Conservation (phyloP, 129 eudicot species). For the Lonicera japonica region DNA sequence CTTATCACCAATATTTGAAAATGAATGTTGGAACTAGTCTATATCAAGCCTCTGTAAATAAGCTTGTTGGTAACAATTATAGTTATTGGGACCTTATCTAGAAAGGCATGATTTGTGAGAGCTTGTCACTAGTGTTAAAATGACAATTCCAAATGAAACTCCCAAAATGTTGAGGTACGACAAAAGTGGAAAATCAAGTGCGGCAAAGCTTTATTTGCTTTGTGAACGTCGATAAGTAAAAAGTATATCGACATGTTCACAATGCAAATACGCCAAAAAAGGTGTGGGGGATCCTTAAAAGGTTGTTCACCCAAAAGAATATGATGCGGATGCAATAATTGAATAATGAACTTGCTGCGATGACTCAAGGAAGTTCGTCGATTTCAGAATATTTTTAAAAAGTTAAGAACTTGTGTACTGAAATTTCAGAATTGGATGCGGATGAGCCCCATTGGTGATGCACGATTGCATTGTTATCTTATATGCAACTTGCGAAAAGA, state of each 20-base stretch:
- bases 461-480: constrained; percentile 2
- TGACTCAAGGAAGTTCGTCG: constrained; percentile 1
- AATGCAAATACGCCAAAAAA: constrained; percentile 6
- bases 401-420: constrained; percentile 10
- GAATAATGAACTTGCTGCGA: constrained; percentile 9
- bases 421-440: constrained; percentile 12
- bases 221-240: constrained; percentile 9
- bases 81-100: neutral
- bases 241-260: constrained; percentile 12
- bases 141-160: constrained; percentile 4
- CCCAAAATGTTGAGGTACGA: constrained; percentile 9
- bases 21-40: constrained; percentile 5
- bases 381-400: constrained; percentile 9
- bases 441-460: constrained; percentile 12
- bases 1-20: neutral
- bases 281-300: constrained; percentile 16
- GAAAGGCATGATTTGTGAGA: no score
- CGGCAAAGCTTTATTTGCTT: constrained; percentile 7
- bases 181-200: constrained; percentile 16
- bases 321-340: constrained; percentile 1
- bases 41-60: constrained; percentile 1
- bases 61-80: constrained; percentile 6
- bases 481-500: constrained; percentile 12
- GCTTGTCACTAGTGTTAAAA: neutral
- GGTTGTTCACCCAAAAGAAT: constrained; percentile 13